A percentile compares a stretch with the other conserved stretches of the same genome.
Evolutionary conservation across 441 rosid genomes (phyloP).

Genomic region (Kokia cookei): DNA sequence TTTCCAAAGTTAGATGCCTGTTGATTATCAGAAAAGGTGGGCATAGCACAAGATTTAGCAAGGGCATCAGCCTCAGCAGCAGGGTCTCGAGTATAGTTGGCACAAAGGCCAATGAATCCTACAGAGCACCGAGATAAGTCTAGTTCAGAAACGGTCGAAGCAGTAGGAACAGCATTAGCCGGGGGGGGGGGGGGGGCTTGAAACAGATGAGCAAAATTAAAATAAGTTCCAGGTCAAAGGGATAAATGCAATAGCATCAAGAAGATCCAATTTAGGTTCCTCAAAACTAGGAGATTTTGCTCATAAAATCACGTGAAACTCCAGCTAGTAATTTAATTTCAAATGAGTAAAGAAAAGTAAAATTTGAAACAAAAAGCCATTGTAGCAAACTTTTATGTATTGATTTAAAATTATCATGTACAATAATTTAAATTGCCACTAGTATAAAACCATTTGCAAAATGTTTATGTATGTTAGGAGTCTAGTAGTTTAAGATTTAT

Average conservation of each 20-base stretch:
- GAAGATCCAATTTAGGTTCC: not conserved
- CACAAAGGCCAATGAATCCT: constrained; percentile 73
- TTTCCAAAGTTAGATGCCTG: constrained; percentile 27
- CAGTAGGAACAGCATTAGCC: constrained; percentile 36
- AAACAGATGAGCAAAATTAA: constrained; percentile 24
- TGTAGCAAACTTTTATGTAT: not conserved
- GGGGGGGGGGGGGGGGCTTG: constrained; percentile 15
- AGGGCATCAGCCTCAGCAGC: constrained; percentile 43
- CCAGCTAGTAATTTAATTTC: constrained; percentile 1
- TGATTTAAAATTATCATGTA: not conserved
- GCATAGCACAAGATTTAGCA: constrained; percentile 34
- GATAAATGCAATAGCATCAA: not conserved
- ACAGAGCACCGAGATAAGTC: constrained; percentile 80
- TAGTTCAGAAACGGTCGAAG: constrained; percentile 52
- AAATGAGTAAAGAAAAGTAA: not conserved
- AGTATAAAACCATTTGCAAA: not conserved
- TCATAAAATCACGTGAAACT: not conserved
- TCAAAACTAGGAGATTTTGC: not conserved
- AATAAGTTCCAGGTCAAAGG: constrained; percentile 3
- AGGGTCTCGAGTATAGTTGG: constrained; percentile 38
- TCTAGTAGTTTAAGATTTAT: too few species aligned
- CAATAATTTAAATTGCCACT: not conserved
- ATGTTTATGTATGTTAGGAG: too few species aligned
- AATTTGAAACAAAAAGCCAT: not conserved
- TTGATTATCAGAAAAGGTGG: constrained; percentile 44